These are phyloP conservation scores for Phytophthora melonis DNA, from an alignment of 352 stramenopile genomes.

Conservation along the genomic window DNA sequence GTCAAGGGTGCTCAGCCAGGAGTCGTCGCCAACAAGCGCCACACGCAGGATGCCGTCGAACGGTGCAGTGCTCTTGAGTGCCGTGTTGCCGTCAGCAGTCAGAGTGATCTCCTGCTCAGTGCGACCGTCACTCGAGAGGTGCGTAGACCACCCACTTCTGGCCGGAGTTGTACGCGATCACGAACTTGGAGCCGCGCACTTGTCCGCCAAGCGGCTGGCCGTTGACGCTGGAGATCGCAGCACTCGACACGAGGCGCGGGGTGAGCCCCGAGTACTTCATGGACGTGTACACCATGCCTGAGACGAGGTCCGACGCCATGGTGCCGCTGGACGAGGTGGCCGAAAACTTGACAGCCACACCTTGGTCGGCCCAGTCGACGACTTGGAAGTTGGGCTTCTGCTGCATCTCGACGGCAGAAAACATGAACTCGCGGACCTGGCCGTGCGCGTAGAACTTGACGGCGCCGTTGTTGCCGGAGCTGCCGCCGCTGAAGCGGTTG, in stretches of 20 bases:
- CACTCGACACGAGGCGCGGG: conserved; percentile 49
- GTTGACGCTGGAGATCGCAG: conserved; percentile 61
- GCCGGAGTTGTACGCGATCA: conserved; percentile 60
- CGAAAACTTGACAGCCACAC: conserved; percentile 60
- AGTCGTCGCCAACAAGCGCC: conserved; percentile 51
- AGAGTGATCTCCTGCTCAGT: conserved; percentile 56
- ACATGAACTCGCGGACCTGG: conserved; percentile 59
- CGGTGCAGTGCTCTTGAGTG: conserved; percentile 39
- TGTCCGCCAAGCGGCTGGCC: conserved; percentile 35
- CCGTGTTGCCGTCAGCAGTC: conserved; percentile 43
- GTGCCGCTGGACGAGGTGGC: conserved; percentile 26
- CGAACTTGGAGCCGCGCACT: conserved; percentile 54
- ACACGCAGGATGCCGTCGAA: conserved; percentile 64
- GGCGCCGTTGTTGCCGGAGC: conserved; percentile 60
- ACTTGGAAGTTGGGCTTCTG: conserved; percentile 62
- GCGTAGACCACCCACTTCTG: conserved; percentile 72
- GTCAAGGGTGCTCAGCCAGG: conserved; percentile 49
- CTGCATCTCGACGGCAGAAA: conserved; percentile 55
- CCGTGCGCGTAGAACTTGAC: conserved; percentile 67
- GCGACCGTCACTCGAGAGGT: conserved; percentile 48
- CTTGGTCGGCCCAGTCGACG: conserved; percentile 63
- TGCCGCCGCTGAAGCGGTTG: conserved; percentile 59
- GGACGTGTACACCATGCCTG: conserved; percentile 71
- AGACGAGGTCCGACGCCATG: conserved; percentile 65
- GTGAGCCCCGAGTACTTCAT: conserved; percentile 56